These are phyloP conservation scores for Penicillium digitatum DNA, from an alignment of 2,329 filamentous ascomycete genomes.

Conservation along the genomic window DNA sequence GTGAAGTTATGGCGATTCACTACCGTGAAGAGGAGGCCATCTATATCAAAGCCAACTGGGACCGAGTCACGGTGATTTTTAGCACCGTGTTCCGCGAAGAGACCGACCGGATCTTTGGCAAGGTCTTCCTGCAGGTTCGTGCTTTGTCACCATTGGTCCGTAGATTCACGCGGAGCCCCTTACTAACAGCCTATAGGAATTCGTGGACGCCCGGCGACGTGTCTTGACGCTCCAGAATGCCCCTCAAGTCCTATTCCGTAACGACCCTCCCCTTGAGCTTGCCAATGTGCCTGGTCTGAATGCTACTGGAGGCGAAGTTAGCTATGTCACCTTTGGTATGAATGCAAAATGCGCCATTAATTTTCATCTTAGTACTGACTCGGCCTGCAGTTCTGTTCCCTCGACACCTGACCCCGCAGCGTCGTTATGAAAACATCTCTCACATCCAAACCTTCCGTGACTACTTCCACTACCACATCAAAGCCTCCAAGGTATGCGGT, in stretches of 20 bases:
- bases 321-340: slow-evolving; percentile 96
- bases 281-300: slow-evolving; percentile 81
- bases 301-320: slow-evolving; percentile 76
- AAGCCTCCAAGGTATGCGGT: slow-evolving; percentile 75
- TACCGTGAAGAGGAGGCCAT: slow-evolving; percentile 99
- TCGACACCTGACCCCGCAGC: slow-evolving; percentile 82
- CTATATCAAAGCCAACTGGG: slow-evolving; percentile 95
- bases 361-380: slow-evolving; percentile 12
- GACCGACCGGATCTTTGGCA: slow-evolving; percentile 94
- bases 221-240: slow-evolving; percentile 84
- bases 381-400: slow-evolving; percentile 75
- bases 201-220: slow-evolving; percentile 90
- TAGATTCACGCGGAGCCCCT: neutral
- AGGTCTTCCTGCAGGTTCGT: slow-evolving; percentile 80
- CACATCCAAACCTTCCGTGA: slow-evolving; percentile 99
- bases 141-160: neutral
- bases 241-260: slow-evolving; percentile 92
- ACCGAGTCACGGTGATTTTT: slow-evolving; percentile 98
- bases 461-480: slow-evolving; percentile 99
- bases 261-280: slow-evolving; percentile 88
- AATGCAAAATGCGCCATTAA: neutral
- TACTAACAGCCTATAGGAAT: slow-evolving; percentile 58
- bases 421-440: slow-evolving; percentile 91
- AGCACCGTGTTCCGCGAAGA: slow-evolving; percentile 97
- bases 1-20: slow-evolving; percentile 91